phyloP scores from a whole-genome alignment of 345 rosid species.

The Linum tenue region DNA sequence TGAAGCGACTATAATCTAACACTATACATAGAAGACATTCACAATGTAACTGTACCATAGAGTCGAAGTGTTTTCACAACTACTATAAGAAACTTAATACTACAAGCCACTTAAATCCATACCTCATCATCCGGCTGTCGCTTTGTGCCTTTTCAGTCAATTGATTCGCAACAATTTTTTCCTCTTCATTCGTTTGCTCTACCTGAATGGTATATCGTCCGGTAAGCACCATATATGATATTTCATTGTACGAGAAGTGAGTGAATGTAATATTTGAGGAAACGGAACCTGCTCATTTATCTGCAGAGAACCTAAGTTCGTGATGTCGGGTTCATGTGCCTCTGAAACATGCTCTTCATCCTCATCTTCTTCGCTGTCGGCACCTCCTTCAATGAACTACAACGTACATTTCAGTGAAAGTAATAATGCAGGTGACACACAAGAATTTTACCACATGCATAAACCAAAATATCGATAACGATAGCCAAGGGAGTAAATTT shows the following conservation, averaged over 20 bases:
- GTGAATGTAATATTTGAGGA: not conserved
- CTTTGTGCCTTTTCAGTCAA: constrained; percentile 21
- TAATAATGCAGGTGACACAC: not conserved
- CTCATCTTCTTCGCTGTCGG: constrained; percentile 42
- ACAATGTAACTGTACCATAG: too few relatives aligned
- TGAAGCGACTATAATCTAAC: not conserved
- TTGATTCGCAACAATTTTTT: constrained; percentile 7
- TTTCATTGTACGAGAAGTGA: not conserved
- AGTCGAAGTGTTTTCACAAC: too few relatives aligned
- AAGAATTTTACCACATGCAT: not conserved
- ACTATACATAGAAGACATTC: not conserved
- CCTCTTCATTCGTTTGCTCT: constrained; percentile 21
- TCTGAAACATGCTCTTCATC: constrained; percentile 28
- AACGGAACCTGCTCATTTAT: constrained; percentile 41
- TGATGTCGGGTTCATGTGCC: constrained; percentile 21
- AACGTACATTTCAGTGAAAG: not conserved
- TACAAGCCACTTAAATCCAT: not conserved
- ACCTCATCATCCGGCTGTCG: constrained; percentile 39
- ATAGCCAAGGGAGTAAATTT: too few relatives aligned
- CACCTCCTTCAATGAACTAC: constrained; percentile 66
- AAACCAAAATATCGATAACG: not conserved
- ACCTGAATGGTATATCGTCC: constrained; percentile 13
- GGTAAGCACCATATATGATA: not conserved
- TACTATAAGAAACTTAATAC: not conserved
- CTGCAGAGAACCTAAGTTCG: constrained; percentile 33